These are phyloP conservation scores for Kluyveromyces siamensis DNA, from an alignment of 805 yeast genomes.

Conservation along the genomic window DNA sequence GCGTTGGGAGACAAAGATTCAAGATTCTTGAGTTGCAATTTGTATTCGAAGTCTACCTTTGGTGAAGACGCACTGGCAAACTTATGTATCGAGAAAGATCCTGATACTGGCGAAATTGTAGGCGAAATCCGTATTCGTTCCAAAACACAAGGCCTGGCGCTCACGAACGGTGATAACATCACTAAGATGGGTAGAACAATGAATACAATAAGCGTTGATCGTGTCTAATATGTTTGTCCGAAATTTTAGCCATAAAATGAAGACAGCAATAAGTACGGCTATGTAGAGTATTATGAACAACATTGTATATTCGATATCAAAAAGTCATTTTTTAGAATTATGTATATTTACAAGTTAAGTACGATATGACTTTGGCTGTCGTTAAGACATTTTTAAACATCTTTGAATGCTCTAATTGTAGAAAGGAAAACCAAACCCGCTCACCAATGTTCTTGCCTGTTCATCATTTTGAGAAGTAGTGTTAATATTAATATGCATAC, in stretches of 20 bases:
- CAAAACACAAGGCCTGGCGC: conserved; percentile 94
- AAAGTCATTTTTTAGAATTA: not conserved
- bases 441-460: conserved; percentile 77
- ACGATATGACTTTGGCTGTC: not conserved
- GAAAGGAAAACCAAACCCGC: conserved; percentile 79
- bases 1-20: conserved; percentile 76
- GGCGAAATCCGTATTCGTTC: conserved; percentile 97
- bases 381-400: not conserved
- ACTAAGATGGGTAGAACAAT: conserved; percentile 67
- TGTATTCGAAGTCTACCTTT: conserved; percentile 85
- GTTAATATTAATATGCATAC: conserved; percentile 75
- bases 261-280: not conserved
- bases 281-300: not conserved
- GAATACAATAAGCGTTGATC: conserved; percentile 29
- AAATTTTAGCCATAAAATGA: no score
- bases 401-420: conserved; percentile 26
- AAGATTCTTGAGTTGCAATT: conserved; percentile 79
- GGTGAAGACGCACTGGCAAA: conserved; percentile 98
- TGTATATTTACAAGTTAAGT: conserved; percentile 3
- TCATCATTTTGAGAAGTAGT: conserved; percentile 86
- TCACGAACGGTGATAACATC: conserved; percentile 89
- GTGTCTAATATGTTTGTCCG: conserved; percentile 17
- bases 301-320: not conserved
- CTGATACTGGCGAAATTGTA: conserved; percentile 57
- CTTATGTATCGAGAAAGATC: conserved; percentile 78